Evolutionary conservation across 2,329 filamentous ascomycete species (phyloP).

Genomic region (Trichoderma breve): DNA sequence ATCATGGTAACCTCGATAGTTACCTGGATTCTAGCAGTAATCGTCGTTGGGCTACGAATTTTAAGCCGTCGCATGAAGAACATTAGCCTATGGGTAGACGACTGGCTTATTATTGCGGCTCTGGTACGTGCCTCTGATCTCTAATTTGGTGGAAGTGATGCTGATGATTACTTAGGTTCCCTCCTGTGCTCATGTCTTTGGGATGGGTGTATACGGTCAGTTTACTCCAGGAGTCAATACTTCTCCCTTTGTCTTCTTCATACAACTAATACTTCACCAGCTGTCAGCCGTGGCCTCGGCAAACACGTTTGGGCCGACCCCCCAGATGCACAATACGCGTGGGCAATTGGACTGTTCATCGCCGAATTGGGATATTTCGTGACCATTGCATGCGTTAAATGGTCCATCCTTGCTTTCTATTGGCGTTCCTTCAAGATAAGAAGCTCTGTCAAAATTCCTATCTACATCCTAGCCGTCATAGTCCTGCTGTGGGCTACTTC

Average conservation of each 20-base stretch:
- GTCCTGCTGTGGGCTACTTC: conserved; percentile 25
- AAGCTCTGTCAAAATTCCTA: conserved; percentile 24
- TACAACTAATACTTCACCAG: conserved; percentile 5
- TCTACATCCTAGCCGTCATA: conserved; percentile 22
- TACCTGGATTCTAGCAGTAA: conserved; percentile 23
- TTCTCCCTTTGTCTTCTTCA: background rate
- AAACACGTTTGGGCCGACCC: conserved; percentile 27
- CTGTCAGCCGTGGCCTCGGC: conserved; percentile 25
- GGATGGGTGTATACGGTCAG: conserved; percentile 24
- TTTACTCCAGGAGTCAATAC: background rate
- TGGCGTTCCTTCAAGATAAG: conserved; percentile 28
- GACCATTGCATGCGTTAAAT: conserved; percentile 25
- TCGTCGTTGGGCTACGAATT: conserved; percentile 24
- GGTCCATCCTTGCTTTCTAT: conserved; percentile 29
- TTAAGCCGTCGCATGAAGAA: conserved; percentile 24
- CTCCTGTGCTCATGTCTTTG: conserved; percentile 22
- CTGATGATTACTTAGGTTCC: conserved; percentile 12
- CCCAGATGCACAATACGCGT: conserved; percentile 24
- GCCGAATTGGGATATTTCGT: conserved; percentile 26
- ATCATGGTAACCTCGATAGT: conserved; percentile 23
- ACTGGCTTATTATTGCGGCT: conserved; percentile 27
- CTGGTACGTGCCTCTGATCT: conserved; percentile 22
- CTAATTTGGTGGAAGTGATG: background rate
- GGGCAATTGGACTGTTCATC: conserved; percentile 26
- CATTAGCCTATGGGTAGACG: conserved; percentile 26